Percentiles rank a stretch among this genome's conserved stretches.
Evolutionary conservation across 306 rosid genomes (phyloP).

Genomic region (Vachellia collinsii): DNA sequence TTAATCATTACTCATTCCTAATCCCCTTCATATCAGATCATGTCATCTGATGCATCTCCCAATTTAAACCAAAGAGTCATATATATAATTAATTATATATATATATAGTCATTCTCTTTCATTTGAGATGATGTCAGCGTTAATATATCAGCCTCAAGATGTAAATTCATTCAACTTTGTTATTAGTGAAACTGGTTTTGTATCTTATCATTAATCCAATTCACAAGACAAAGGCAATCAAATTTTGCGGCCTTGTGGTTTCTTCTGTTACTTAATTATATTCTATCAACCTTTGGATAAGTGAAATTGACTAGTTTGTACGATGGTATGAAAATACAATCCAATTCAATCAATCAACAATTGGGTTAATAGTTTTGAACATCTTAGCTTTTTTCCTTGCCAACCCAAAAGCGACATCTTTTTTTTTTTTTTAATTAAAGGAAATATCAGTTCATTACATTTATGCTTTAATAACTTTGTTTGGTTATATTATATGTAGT

Average conservation of each 20-base stretch:
- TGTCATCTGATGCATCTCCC: background rate
- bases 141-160: background rate
- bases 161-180: background rate
- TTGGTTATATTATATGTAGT: too few relatives aligned
- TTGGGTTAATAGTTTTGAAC: too few relatives aligned
- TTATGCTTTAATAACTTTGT: too few relatives aligned
- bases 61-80: background rate
- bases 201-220: background rate
- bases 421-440: too few relatives aligned
- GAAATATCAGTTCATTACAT: too few relatives aligned
- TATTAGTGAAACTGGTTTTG: background rate
- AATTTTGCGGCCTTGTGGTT: background rate
- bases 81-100: too few relatives aligned
- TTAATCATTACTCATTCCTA: background rate
- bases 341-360: too few relatives aligned
- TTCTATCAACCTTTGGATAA: background rate
- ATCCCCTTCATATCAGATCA: background rate
- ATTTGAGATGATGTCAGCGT: background rate
- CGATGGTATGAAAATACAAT: too few relatives aligned
- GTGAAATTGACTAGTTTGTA: too few relatives aligned
- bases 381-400: too few relatives aligned
- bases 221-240: background rate
- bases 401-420: too few relatives aligned
- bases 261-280: background rate
- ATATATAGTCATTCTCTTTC: background rate